A percentile compares a stretch with the other conserved stretches of the same genome.
phyloP scores from a whole-genome alignment of 2,329 filamentous ascomycete species.

The Aspergillus sp. region DNA sequence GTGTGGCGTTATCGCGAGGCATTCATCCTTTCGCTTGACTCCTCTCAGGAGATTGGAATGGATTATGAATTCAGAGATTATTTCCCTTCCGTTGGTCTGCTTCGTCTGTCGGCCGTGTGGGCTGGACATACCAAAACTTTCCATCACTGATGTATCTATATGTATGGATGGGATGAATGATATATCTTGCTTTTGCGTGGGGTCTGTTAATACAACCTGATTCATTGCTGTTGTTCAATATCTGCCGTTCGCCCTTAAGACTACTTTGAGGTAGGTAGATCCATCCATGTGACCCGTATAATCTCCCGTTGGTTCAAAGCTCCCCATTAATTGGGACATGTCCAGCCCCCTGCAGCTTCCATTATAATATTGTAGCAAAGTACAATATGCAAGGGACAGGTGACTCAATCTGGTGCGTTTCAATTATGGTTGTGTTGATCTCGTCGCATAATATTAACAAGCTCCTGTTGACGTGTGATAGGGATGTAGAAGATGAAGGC shows the following conservation, averaged over 20 bases:
- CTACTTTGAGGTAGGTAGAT: too few species aligned
- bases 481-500: too few species aligned
- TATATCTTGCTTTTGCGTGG: background rate
- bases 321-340: too few species aligned
- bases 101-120: background rate
- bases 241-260: background rate
- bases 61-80: conserved; percentile 18
- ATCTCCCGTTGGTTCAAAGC: too few species aligned
- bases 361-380: too few species aligned
- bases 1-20: conserved; percentile 16
- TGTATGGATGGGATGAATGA: background rate
- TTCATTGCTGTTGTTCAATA: background rate
- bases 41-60: conserved; percentile 11
- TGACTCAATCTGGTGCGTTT: background rate
- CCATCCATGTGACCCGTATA: too few species aligned
- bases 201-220: background rate
- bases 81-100: background rate
- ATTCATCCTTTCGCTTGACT: conserved; percentile 9
- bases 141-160: background rate
- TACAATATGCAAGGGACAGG: too few species aligned
- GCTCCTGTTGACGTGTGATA: too few species aligned
- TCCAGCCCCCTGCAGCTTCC: too few species aligned
- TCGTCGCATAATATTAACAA: too few species aligned
- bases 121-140: background rate
- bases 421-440: too few species aligned